Base-by-base conservation (phyloP, 495 filamentous ascomycete genomes). In the Rhypophila decipiens region DNA sequence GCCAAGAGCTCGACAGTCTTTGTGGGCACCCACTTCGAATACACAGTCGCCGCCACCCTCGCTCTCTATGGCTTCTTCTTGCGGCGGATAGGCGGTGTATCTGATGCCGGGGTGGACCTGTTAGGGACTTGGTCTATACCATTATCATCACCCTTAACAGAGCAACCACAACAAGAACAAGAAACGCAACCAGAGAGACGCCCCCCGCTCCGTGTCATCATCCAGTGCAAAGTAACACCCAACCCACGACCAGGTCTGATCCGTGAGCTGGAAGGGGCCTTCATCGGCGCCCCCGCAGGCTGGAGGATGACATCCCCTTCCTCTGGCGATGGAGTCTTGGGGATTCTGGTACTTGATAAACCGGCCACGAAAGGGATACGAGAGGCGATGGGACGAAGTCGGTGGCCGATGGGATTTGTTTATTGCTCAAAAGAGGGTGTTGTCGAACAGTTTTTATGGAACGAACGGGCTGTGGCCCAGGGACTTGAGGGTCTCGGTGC, bases 211-310 rank as follows among this genome's bases (percentile, higher is more conserved):
- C 77, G 75, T 42, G 79, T 88, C 1, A 54, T 95, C 4, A 69
- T 88, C 18, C 90, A 95, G 60, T 98, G 93, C 70, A 98, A 96
- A 67, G 77, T 78, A 15, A 71, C 70, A 47, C 57, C 69, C 19
- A 78, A 72, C 48, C 57, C 79, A 3, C 73, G 76, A 0, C 90
- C 90, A 20, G 72, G 77, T 29, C 66, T 83, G 38, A 72, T 95
- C 12, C 79, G 93, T 18, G 93, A 96, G 70, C 74, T 96, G 0
- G 88, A 95, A 59, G 93, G 91, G 11, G 77, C 87, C 0, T 82
- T 91, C 53, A 72, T 73, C 2, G 78, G 79, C 15, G 83, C 85
- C 29, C 87, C 86, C 23, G 69, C 73, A 0, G 82, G 81, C 2
- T 93, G 82, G 82, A 69, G 80, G 40, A 75, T 73, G 8, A 70